phyloP scores from a whole-genome alignment of 1,284 basidiomycete species.

The Vanrija sp. region DNA sequence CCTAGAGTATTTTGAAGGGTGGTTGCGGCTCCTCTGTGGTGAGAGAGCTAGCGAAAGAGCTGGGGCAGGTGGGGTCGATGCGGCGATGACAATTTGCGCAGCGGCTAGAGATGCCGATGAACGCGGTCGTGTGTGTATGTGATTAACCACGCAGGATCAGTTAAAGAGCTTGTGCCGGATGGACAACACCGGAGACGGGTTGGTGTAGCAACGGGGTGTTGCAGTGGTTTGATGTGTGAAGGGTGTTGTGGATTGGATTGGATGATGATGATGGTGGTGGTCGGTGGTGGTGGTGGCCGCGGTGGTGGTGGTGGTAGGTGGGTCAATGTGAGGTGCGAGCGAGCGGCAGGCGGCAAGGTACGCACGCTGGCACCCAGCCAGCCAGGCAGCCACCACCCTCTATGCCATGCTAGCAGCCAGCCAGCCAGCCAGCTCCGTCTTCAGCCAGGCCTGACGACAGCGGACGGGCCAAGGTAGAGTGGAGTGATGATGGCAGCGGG shows the following conservation, averaged over 20 bases:
- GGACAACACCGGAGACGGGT: neutral
- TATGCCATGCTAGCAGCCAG: neutral
- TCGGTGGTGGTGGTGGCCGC: neutral
- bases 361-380: neutral
- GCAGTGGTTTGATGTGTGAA: neutral
- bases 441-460: no score
- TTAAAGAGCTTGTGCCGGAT: no score
- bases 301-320: neutral
- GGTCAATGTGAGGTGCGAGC: neutral
- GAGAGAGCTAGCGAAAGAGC: neutral
- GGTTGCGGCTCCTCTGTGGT: neutral
- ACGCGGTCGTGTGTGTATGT: neutral
- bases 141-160: no score
- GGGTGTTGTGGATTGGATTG: neutral
- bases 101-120: neutral
- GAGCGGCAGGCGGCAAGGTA: neutral
- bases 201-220: neutral
- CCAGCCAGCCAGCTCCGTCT: neutral
- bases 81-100: neutral
- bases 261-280: neutral
- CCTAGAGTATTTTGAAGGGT: slow-evolving; percentile 10
- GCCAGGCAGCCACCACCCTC: no score
- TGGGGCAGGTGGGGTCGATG: neutral
- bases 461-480: neutral
- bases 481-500: no score